These are phyloP conservation scores for Selaginella tamariscina DNA, from an alignment of 75 land plant genomes.

Conservation along the genomic window DNA sequence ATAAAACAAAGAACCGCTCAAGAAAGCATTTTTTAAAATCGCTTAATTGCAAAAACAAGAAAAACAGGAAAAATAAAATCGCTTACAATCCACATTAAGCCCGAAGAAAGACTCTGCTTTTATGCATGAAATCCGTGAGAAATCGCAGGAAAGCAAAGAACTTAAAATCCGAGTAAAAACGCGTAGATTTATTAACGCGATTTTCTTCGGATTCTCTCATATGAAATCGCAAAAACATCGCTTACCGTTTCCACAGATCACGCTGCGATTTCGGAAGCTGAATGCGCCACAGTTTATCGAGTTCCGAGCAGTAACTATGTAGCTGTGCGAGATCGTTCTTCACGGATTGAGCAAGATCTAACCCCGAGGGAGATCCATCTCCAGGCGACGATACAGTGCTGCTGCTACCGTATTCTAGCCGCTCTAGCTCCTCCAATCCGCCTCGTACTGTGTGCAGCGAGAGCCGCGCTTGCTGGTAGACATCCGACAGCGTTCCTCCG, in stretches of 20 bases:
- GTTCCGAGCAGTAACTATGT: constrained; percentile 53
- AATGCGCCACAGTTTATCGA: constrained; percentile 77
- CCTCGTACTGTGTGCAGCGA: constrained; percentile 48
- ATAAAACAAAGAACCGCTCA: too few species aligned
- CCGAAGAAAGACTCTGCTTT: too few species aligned
- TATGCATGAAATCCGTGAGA: too few species aligned
- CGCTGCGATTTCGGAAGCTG: constrained; percentile 52
- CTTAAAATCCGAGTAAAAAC: too few species aligned
- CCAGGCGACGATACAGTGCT: background rate
- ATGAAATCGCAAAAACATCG: too few species aligned
- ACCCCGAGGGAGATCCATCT: constrained; percentile 14
- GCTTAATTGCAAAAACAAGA: too few species aligned
- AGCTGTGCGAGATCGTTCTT: constrained; percentile 55
- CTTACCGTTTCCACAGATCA: constrained; percentile 83
- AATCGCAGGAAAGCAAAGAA: too few species aligned
- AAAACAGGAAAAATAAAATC: too few species aligned
- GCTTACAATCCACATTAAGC: too few species aligned
- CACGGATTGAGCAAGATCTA: constrained; percentile 44
- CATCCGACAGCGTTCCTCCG: constrained; percentile 57
- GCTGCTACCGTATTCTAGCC: constrained; percentile 37
- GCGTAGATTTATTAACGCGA: too few species aligned
- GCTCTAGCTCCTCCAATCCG: constrained; percentile 62
- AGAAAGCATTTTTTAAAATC: too few species aligned
- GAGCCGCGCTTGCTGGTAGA: constrained; percentile 53
- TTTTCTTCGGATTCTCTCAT: too few species aligned